These are phyloP conservation scores for Cryptosporidium baileyi DNA, from an alignment of 169 alveolate species.

Conservation along the genomic window DNA sequence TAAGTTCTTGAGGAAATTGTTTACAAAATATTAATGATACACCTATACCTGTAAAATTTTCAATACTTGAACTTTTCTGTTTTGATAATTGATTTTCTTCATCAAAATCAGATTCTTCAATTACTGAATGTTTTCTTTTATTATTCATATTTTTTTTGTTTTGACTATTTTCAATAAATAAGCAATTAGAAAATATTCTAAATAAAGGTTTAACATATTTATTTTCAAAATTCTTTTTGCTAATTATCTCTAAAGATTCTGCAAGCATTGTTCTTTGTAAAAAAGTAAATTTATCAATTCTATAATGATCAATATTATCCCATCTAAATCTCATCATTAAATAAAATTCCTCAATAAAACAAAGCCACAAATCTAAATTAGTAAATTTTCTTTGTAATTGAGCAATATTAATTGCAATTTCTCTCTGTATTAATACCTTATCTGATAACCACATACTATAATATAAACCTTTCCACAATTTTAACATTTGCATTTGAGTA, in stretches of 20 bases:
- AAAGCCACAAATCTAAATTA: not conserved
- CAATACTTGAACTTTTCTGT: not conserved
- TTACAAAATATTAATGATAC: conserved; percentile 49
- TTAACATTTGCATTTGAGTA: conserved; percentile 19
- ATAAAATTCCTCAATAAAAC: conserved; percentile 47
- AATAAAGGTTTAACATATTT: not conserved
- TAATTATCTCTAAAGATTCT: conserved; percentile 21
- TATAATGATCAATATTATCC: conserved; percentile 46
- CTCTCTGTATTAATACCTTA: conserved; percentile 51
- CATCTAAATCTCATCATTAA: conserved; percentile 65
- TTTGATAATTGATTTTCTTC: not conserved
- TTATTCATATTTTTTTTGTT: not conserved
- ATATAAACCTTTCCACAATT: conserved; percentile 60
- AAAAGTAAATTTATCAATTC: conserved; percentile 62
- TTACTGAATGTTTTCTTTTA: not conserved
- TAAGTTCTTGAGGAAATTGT: conserved; percentile 54
- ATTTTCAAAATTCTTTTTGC: conserved; percentile 12
- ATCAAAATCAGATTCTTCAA: not conserved
- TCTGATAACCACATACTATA: conserved; percentile 65
- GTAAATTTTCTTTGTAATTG: conserved; percentile 21
- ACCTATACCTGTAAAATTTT: conserved; percentile 35
- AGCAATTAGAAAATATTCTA: not conserved
- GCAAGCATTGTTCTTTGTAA: conserved; percentile 65
- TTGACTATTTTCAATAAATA: conserved; percentile 10
- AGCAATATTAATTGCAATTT: conserved; percentile 46